Conservation (phyloP, 148 eudicot genomes). For the Arbutus unedo region DNA sequence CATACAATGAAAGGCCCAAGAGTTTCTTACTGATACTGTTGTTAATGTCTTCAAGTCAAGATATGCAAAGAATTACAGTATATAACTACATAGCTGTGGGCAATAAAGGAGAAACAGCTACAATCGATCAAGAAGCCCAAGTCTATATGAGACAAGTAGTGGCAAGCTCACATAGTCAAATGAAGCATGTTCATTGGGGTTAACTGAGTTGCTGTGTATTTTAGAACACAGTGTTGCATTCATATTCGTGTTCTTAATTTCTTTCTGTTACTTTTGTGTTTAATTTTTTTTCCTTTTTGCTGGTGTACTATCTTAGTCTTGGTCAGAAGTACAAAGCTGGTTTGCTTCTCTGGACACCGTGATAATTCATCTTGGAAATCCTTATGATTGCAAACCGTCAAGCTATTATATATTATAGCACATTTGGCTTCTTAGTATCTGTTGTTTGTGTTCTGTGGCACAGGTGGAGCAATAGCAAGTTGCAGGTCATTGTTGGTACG, state of each 20-base stretch:
- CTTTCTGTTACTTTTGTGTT: neutral
- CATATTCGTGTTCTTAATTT: neutral
- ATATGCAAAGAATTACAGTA: neutral
- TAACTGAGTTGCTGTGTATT: neutral
- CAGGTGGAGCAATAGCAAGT: conserved; percentile 90
- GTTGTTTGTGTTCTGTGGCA: conserved; percentile 22
- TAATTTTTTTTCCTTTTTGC: neutral
- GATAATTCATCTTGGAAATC: neutral
- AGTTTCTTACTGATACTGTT: neutral
- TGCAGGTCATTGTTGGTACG: conserved; percentile 98
- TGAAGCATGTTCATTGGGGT: neutral
- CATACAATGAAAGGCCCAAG: neutral
- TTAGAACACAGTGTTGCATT: neutral
- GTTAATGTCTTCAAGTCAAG: neutral
- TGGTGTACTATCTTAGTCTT: neutral
- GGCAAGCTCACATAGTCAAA: neutral
- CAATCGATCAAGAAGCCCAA: neutral
- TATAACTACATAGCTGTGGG: neutral
- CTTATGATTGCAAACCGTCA: neutral
- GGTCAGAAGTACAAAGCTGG: neutral
- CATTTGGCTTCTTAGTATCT: conserved; percentile 4
- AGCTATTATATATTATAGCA: neutral
- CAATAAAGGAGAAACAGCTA: neutral
- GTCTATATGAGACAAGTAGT: neutral
- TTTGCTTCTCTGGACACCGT: neutral